A percentile compares a stretch with the other conserved stretches of the same genome.
Conservation (phyloP, 306 rosid species). For the Dryas alaskensis region DNA sequence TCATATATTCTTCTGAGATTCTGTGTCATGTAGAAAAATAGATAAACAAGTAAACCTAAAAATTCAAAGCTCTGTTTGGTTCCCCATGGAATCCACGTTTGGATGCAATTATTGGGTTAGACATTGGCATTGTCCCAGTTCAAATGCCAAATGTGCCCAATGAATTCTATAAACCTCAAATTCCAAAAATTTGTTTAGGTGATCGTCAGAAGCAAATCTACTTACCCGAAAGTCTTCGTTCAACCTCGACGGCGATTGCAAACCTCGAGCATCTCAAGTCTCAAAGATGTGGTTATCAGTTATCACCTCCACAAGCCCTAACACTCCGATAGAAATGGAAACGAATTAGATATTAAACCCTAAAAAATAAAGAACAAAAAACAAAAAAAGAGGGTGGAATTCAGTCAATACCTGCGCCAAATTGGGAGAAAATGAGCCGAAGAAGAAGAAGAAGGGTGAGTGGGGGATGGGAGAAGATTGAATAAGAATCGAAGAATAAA, state of each 20-base stretch:
- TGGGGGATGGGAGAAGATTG: neutral
- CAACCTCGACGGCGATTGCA: neutral
- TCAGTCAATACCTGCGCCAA: neutral
- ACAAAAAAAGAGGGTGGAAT: neutral
- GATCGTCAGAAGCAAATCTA: neutral
- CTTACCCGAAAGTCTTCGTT: neutral
- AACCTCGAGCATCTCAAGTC: neutral
- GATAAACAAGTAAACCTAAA: neutral
- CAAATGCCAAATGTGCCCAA: neutral
- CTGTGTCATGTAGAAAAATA: neutral
- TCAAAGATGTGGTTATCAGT: neutral
- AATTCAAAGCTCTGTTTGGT: neutral
- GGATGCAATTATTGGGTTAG: neutral
- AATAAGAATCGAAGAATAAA: neutral
- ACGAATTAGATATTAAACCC: neutral
- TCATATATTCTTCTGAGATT: neutral
- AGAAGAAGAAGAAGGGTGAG: neutral
- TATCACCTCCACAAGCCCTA: constrained; percentile 4
- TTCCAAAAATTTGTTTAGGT: neutral
- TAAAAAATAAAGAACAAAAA: too few relatives aligned
- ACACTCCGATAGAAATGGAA: neutral
- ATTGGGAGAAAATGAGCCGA: neutral
- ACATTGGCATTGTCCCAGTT: neutral
- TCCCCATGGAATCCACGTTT: neutral
- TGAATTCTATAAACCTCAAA: neutral